Evolutionary conservation across 202 grass and related monocot species (phyloP).

Genomic region (Elaeis oleifera): DNA sequence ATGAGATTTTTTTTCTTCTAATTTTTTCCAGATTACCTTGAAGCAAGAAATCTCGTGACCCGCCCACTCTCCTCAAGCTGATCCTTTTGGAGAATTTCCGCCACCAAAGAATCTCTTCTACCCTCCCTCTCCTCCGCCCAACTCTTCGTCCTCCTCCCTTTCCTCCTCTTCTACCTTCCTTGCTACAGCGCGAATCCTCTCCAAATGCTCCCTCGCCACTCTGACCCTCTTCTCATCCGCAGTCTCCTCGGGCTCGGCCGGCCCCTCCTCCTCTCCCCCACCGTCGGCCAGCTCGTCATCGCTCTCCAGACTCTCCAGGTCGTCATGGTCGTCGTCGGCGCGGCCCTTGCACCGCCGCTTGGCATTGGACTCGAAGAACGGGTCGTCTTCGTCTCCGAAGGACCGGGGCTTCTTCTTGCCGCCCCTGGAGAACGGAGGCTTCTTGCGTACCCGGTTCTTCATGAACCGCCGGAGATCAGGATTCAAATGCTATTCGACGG

Average conservation of each 20-base stretch:
- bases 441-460: slow-evolving; percentile 6
- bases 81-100: slow-evolving; percentile 56
- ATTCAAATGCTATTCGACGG: no score
- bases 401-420: slow-evolving; percentile 13
- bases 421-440: not conserved
- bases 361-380: slow-evolving; percentile 71
- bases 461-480: not conserved
- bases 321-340: slow-evolving; percentile 28
- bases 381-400: slow-evolving; percentile 20
- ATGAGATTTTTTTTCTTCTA: no score
- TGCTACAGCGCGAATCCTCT: slow-evolving; percentile 35
- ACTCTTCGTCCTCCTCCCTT: slow-evolving; percentile 36
- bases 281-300: slow-evolving; percentile 30
- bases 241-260: slow-evolving; percentile 40
- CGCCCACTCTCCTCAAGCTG: slow-evolving; percentile 77
- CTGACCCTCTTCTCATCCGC: slow-evolving; percentile 71
- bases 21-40: slow-evolving; percentile 33
- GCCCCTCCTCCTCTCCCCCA: slow-evolving; percentile 26
- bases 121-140: slow-evolving; percentile 27
- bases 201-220: slow-evolving; percentile 52
- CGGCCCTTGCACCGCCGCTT: slow-evolving; percentile 29
- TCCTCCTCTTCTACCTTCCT: slow-evolving; percentile 38
- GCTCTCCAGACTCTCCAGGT: slow-evolving; percentile 54
- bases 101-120: slow-evolving; percentile 33
- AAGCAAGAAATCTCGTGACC: slow-evolving; percentile 41